These are phyloP conservation scores for Intubia oerlemansii DNA, from an alignment of 2,329 filamentous ascomycete genomes.

Conservation along the genomic window DNA sequence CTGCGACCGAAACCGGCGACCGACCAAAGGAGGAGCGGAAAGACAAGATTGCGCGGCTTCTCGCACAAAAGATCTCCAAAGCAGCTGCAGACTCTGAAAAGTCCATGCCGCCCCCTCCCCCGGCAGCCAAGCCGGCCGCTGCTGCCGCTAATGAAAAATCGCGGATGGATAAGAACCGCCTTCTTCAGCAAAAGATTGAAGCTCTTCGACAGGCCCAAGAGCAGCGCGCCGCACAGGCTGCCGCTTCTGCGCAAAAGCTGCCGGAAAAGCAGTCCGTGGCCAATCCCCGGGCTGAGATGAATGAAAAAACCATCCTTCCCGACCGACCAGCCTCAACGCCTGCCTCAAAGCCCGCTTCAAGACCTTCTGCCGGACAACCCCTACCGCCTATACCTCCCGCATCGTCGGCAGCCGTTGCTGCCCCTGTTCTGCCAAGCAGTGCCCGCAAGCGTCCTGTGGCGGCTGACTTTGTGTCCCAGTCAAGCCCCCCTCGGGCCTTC, in stretches of 20 bases:
- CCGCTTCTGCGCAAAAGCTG: too few relatives aligned
- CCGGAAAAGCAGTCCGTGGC: conserved; percentile 12
- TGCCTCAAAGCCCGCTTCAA: neutral
- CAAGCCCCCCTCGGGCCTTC: too few relatives aligned
- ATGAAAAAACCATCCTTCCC: too few relatives aligned
- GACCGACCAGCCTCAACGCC: neutral
- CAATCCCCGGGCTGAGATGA: too few relatives aligned
- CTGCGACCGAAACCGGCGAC: too few relatives aligned
- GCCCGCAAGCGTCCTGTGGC: conserved; percentile 30
- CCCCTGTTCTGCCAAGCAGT: too few relatives aligned
- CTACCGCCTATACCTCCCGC: too few relatives aligned
- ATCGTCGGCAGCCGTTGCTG: too few relatives aligned
- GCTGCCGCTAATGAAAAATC: too few relatives aligned
- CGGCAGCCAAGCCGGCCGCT: conserved; percentile 16
- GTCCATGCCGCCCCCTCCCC: neutral
- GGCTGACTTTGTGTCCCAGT: conserved; percentile 53
- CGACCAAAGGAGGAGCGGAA: conserved; percentile 51
- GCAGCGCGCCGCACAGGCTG: too few relatives aligned
- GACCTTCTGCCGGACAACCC: neutral
- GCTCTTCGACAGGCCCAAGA: conserved; percentile 41
- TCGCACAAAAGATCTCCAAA: conserved; percentile 41
- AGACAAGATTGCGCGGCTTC: conserved; percentile 53
- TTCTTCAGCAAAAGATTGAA: conserved; percentile 60
- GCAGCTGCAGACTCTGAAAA: conserved; percentile 1
- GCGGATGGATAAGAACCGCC: conserved; percentile 50